Base-by-base conservation (phyloP, 805 yeast species). In the Maudiozyma pseudohumilis region DNA sequence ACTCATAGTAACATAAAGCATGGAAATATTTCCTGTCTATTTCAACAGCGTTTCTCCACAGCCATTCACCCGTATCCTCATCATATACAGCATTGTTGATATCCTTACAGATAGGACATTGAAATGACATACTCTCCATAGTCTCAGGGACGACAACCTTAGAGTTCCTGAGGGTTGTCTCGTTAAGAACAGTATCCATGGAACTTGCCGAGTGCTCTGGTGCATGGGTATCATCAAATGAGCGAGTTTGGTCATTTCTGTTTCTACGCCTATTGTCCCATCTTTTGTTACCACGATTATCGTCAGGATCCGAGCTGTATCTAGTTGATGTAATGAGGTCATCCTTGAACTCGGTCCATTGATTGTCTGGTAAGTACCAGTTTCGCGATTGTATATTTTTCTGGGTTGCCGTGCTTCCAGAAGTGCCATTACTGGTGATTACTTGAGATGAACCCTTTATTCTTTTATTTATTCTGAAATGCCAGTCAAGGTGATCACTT, bases 401-500 rank as follows among this genome's bases (percentile, higher is more conserved):
- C 23, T 52, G 52, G 1, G 56, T 46, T 13, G 42, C 18, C 7
- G 36, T 27, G 12, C 39, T 21, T 5, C 32, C 34, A 5, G 39
- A 26, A 22, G 33, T 25, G 17, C 42, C 47, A 6, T 43, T 33
- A n/a, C 29, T 37, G 6, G 49, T 41, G 16, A 38, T 30, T 2
- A 43, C 39, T 22, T 40, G 42, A 13, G 49, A 48, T 4, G 59
- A 46, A 21, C 72, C 71, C 40, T 75, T 73, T 34, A 83, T 65
- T 50, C 81, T 78, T 55, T 84, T 85, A 59, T 86, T 89, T 31
- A 85, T 81, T 49, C 97, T 73, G 65, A 86, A 87, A 65, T 89
- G 97, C 96, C 96, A 89, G 59, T 89, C 98, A 46, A 86, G 64
- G 60, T 92, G 98, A 13, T 74, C 68, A 36, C 78, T 73, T 41